Evolutionary conservation across 352 stramenopile species (phyloP).

Genomic region (Phytophthora quininea): DNA sequence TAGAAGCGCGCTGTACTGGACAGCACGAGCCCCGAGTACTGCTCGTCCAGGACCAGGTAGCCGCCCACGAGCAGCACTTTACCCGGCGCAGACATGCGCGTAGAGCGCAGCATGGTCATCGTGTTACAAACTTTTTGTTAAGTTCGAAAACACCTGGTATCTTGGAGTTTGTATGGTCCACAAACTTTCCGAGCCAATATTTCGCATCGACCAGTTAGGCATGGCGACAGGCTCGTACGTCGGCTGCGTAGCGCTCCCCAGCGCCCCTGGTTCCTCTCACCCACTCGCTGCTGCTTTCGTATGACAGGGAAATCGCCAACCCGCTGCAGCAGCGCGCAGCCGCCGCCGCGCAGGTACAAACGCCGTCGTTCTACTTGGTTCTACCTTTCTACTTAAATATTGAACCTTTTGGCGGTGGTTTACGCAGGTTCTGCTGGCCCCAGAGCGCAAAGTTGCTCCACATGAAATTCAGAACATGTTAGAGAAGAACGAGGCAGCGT

Average conservation of each 20-base stretch:
- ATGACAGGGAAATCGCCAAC: slow-evolving; percentile 25
- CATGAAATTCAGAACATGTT: slow-evolving; percentile 82
- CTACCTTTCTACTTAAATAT: neutral
- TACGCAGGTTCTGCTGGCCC: slow-evolving; percentile 30
- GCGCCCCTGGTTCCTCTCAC: slow-evolving; percentile 8
- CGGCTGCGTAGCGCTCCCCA: neutral
- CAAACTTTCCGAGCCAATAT: neutral
- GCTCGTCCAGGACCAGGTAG: slow-evolving; percentile 95
- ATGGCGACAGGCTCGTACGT: slow-evolving; percentile 38
- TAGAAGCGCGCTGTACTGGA: slow-evolving; percentile 94
- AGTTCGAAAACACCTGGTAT: no score
- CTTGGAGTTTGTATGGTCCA: no score
- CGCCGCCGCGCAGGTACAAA: slow-evolving; percentile 51
- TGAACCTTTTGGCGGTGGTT: neutral
- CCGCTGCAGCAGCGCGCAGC: slow-evolving; percentile 69
- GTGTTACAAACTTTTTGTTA: no score
- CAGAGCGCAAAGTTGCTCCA: slow-evolving; percentile 60
- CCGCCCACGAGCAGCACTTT: slow-evolving; percentile 97
- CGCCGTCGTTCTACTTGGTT: neutral
- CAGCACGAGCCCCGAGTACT: slow-evolving; percentile 91
- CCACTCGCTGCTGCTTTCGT: slow-evolving; percentile 16
- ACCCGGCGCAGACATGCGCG: slow-evolving; percentile 92
- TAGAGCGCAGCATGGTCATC: slow-evolving; percentile 14
- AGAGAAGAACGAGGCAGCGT: slow-evolving; percentile 86
- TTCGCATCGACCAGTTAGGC: neutral